Percentiles rank a stretch among this genome's conserved stretches.
These are phyloP conservation scores for Phytophthora sojae DNA, from an alignment of 352 stramenopile species.

Conservation along the genomic window DNA sequence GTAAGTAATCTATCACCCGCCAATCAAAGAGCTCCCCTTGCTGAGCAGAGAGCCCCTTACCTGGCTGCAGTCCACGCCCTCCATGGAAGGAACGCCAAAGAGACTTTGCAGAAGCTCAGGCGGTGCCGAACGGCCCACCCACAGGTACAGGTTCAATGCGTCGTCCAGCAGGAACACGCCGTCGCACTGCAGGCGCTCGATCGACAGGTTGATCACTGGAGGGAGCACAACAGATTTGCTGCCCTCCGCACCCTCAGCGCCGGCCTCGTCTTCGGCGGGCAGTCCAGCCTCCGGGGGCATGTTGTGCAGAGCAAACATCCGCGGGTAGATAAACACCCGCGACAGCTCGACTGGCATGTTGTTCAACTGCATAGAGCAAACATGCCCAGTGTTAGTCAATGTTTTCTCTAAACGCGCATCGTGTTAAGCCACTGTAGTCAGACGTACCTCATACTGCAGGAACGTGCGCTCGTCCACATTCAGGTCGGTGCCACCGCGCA, in stretches of 20 bases:
- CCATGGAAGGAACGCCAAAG: conserved; percentile 95
- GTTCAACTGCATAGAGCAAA: conserved; percentile 67
- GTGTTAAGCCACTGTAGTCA: background rate
- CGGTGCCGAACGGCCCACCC: conserved; percentile 94
- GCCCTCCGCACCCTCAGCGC: conserved; percentile 23
- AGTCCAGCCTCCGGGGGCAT: conserved; percentile 90
- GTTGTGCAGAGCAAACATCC: conserved; percentile 96
- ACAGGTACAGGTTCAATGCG: conserved; percentile 95
- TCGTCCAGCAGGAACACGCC: conserved; percentile 98
- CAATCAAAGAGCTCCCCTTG: conserved; percentile 13
- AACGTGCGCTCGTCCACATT: conserved; percentile 96
- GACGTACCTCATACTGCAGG: conserved; percentile 86
- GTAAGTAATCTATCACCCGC: conserved; percentile 34
- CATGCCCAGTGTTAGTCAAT: conserved; percentile 19
- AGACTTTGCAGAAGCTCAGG: conserved; percentile 90
- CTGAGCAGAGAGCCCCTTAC: conserved; percentile 38
- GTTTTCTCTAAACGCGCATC: conserved; percentile 4
- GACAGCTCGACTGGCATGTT: conserved; percentile 95
- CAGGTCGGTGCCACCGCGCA: conserved; percentile 97
- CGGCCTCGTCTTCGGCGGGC: conserved; percentile 52
- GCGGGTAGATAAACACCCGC: conserved; percentile 96
- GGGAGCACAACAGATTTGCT: conserved; percentile 82
- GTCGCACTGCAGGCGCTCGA: conserved; percentile 93
- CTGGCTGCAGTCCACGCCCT: conserved; percentile 93
- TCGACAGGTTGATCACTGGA: conserved; percentile 94